Conservation (phyloP, 108 stramenopile genomes). For the Skeletonema costatum region DNA sequence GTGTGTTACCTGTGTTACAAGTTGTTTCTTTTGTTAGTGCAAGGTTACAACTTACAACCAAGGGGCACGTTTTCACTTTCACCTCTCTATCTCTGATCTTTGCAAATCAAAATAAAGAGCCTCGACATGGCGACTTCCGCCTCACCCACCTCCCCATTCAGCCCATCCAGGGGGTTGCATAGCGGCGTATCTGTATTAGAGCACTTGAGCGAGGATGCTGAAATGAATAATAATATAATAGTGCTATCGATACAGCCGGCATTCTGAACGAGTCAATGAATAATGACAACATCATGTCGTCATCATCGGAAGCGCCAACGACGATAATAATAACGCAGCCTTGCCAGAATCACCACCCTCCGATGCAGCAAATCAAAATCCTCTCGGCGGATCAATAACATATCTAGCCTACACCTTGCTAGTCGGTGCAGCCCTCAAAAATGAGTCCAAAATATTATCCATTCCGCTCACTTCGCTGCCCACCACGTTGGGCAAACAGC, state of each 20-base stretch:
- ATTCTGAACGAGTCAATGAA: too few species aligned
- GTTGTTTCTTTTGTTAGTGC: too few species aligned
- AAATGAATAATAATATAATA: neutral
- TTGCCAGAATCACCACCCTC: neutral
- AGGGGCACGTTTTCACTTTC: too few species aligned
- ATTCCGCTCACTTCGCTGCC: conserved; percentile 68
- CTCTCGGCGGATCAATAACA: neutral
- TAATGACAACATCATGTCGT: too few species aligned
- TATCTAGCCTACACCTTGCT: conserved; percentile 20
- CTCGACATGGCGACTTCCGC: neutral
- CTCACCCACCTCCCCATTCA: neutral
- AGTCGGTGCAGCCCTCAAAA: conserved; percentile 4
- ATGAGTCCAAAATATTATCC: conserved; percentile 21
- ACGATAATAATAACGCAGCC: too few species aligned
- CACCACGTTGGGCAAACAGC: conserved; percentile 60
- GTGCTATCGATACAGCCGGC: too few species aligned
- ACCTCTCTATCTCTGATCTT: too few species aligned
- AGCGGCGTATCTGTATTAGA: neutral
- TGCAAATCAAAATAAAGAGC: too few species aligned
- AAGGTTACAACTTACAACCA: too few species aligned
- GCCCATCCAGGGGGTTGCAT: neutral
- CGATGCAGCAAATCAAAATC: neutral
- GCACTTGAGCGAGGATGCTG: neutral
- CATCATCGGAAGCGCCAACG: too few species aligned
- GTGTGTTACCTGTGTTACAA: too few species aligned